Evolutionary conservation across 306 rosid species (phyloP).

Genomic region (Cercis canadensis): DNA sequence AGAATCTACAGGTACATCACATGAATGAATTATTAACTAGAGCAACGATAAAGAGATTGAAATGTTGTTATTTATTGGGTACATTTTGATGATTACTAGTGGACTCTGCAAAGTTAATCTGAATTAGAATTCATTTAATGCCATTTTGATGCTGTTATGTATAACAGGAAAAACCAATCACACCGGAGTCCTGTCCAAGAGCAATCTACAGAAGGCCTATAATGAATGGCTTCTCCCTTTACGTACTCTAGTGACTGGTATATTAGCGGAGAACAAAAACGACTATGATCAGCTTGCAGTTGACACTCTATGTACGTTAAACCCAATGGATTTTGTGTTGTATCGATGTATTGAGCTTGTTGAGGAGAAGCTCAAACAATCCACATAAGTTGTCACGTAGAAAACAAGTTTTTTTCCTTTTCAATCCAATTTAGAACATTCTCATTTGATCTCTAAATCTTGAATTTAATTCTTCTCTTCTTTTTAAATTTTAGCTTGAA

Average conservation of each 20-base stretch:
- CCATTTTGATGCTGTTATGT: constrained; percentile 9
- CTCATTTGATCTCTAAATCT: too few species aligned
- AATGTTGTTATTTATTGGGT: neutral
- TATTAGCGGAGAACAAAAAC: constrained; percentile 37
- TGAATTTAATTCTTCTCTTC: too few species aligned
- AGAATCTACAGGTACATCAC: constrained; percentile 72
- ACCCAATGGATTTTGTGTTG: constrained; percentile 84
- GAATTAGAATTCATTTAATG: neutral
- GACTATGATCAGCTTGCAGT: constrained; percentile 44
- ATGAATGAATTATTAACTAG: constrained; percentile 13
- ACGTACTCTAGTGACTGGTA: constrained; percentile 49
- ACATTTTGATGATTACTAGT: neutral
- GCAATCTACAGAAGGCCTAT: constrained; percentile 46
- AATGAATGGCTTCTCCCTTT: constrained; percentile 55
- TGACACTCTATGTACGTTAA: constrained; percentile 56
- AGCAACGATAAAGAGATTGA: neutral
- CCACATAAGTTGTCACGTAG: neutral
- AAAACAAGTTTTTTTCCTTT: too few species aligned
- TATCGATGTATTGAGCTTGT: constrained; percentile 89
- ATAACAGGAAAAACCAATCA: constrained; percentile 70
- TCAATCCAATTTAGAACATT: too few species aligned
- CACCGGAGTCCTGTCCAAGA: constrained; percentile 46
- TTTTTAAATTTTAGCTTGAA: too few species aligned
- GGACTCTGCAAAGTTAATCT: constrained; percentile 11
- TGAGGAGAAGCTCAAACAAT: constrained; percentile 67